Percentiles rank a stretch among this genome's conserved stretches.
These are phyloP conservation scores for Penicillium sp. DNA, from an alignment of 2,329 filamentous ascomycete species.

Conservation along the genomic window DNA sequence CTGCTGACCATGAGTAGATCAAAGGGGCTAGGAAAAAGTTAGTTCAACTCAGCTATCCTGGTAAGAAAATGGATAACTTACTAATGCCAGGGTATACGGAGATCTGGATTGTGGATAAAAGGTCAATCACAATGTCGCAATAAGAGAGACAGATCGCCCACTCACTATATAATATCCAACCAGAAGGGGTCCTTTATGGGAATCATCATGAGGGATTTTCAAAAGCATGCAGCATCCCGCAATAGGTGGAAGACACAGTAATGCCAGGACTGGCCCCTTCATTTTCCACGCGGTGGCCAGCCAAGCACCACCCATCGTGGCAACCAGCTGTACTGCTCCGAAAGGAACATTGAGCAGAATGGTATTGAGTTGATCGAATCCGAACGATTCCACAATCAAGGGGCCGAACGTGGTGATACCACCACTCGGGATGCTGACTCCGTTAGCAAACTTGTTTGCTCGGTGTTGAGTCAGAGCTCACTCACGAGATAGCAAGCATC, in stretches of 20 bases:
- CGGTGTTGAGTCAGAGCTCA: neutral
- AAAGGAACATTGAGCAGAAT: slow-evolving; percentile 67
- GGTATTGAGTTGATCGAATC: slow-evolving; percentile 59
- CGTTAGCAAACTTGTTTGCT: slow-evolving; percentile 8
- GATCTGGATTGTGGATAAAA: slow-evolving; percentile 40
- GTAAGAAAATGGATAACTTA: slow-evolving; percentile 27
- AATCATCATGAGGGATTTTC: slow-evolving; percentile 50
- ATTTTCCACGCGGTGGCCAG: slow-evolving; percentile 59
- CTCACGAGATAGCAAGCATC: slow-evolving; percentile 59
- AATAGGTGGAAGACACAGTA: slow-evolving; percentile 62
- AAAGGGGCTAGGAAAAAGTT: slow-evolving; percentile 56
- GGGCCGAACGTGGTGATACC: slow-evolving; percentile 64
- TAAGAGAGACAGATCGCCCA: neutral
- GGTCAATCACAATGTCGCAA: neutral
- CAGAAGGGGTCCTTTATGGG: slow-evolving; percentile 56
- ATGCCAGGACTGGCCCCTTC: slow-evolving; percentile 60
- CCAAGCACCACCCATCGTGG: slow-evolving; percentile 62
- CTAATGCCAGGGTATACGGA: slow-evolving; percentile 64
- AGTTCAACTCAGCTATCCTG: slow-evolving; percentile 8
- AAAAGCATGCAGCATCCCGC: slow-evolving; percentile 61
- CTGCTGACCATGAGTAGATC: slow-evolving; percentile 73
- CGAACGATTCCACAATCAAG: slow-evolving; percentile 62
- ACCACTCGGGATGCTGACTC: slow-evolving; percentile 56
- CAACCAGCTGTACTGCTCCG: slow-evolving; percentile 63
- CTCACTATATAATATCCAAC: slow-evolving; percentile 60